Evolutionary conservation across 345 rosid genomes (phyloP), one percentile per base, ranked within the genome.

Genomic region (Acer negundo): DNA sequence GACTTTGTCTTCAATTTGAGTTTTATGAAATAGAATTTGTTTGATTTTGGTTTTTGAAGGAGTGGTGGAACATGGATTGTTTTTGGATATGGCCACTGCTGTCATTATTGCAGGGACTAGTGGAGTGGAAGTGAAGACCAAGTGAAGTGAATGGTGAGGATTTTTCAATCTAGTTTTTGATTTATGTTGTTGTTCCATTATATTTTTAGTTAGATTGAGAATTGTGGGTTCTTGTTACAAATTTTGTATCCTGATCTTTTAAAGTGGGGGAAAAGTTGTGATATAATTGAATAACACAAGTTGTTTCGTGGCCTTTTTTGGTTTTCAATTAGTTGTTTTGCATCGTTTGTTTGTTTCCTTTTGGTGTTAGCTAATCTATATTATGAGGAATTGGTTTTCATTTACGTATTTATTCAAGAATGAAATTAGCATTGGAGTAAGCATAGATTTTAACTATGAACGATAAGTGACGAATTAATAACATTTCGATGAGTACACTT

Each of bases 41-140:
- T n/a, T n/a, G n/a, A n/a, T n/a, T n/a, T n/a, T n/a, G n/a, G n/a
- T n/a, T n/a, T 79, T 94, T 62, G 92, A 93, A 74, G 99, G 99
- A 2, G 99, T 97, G 12, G 99, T 97, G 67, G 99, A 97, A 81
- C 99, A 97, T 56, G 98, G 99, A 1, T 70, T 97, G 86, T 94
- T 97, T 75, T 82, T 97, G 67, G 89, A 97, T 69, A 94, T 97
- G 99, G 94, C 99, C 0, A 94, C 99, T 0, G 89, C 92, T 0
- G 99, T 91, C 17, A 94, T 97, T 40, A 90, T 97, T 68, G 98
- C 99, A 0, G 97, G 98, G 6, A 93, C 86, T 80, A 84, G 53
- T 2, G 99, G 99, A 4, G 89, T 94, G 58, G 95, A 90, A 67
- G 85, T 94, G 75, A 90, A 84, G 87, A 85, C 80, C 87, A 97